Evolutionary conservation across 169 alveolate species (phyloP), one percentile per base, ranked within the genome.

Genomic region (Babesia caballi): DNA sequence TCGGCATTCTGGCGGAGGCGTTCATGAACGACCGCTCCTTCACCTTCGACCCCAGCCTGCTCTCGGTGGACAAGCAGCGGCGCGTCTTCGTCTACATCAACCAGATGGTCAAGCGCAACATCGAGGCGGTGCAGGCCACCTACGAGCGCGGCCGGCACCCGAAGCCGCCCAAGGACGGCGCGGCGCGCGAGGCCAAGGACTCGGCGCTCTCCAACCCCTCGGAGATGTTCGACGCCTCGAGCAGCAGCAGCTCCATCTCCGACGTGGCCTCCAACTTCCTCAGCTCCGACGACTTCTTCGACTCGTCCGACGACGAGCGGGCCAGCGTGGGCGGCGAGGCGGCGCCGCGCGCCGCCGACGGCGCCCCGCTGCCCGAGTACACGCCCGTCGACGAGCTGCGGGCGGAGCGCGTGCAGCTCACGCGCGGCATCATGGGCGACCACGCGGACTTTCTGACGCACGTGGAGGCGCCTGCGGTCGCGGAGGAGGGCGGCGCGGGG

Each of bases 351-450:
- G 49, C 51, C 17, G 27, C 17, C 23, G 28, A 44, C 23, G 73
- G 30, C 38, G 59, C 68, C 42, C 36, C 85, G 19, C 59, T 91
- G 50, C 95, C 95, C 30, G 92, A 91, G 54, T 91, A 91, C 53
- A 77, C 73, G 25, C 95, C 95, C 3, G 93, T 91, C 25, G 89
- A 85, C 47, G 95, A 91, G 58, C 38, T 44, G 21, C 83, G 84
- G 49, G 69, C 81, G 65, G 88, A 76, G 59, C 84, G 66, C 56
- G 72, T 66, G 46, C 88, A 91, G 63, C 66, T 91, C 23, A 61
- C 92, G n/a, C 92, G 83, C 40, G 95, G 86, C 21, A 83, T 91
- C 25, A 85, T 89, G 94, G 95, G 95, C 23, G 75, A 83, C 71
- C 94, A 91, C 50, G 93, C 93, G 12, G 95, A 91, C 78, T 85